phyloP scores from a whole-genome alignment of 495 filamentous ascomycete genomes.

The Aspergillus homomorphus region DNA sequence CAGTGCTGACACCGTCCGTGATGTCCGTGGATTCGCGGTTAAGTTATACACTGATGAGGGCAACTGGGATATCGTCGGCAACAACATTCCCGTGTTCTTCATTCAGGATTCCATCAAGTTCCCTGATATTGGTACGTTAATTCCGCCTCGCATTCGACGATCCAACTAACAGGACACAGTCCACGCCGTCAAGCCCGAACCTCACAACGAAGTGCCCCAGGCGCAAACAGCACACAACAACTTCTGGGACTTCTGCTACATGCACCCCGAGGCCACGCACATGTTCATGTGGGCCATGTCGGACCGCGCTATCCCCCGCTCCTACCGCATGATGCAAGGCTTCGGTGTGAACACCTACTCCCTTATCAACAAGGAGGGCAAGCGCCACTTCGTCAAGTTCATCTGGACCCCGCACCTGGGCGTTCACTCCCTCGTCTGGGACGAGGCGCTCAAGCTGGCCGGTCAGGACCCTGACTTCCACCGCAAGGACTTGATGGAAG shows the following conservation, averaged over 20 bases:
- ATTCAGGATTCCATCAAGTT: conserved; percentile 65
- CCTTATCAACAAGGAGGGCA: conserved; percentile 59
- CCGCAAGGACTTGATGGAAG: conserved; percentile 66
- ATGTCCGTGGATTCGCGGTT: conserved; percentile 68
- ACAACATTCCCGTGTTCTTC: conserved; percentile 65
- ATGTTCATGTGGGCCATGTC: conserved; percentile 79
- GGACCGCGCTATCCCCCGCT: conserved; percentile 69
- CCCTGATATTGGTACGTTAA: conserved; percentile 53
- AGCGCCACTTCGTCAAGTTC: conserved; percentile 71
- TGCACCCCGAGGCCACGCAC: conserved; percentile 71
- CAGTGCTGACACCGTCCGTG: conserved; percentile 65
- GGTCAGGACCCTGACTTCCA: conserved; percentile 74
- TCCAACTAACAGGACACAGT: conserved; percentile 42
- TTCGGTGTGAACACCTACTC: conserved; percentile 77
- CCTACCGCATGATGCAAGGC: conserved; percentile 75
- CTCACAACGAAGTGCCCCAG: conserved; percentile 61
- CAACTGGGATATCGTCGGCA: conserved; percentile 59
- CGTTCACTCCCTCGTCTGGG: conserved; percentile 73
- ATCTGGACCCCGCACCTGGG: conserved; percentile 66
- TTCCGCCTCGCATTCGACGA: conserved; percentile 5
- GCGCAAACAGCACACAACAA: conserved; percentile 53
- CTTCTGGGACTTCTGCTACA: conserved; percentile 23
- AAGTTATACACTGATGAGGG: conserved; percentile 52
- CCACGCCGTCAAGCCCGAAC: conserved; percentile 69
- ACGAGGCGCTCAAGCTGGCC: conserved; percentile 42